phyloP scores from a whole-genome alignment of 2,329 filamentous ascomycete genomes.

The Dothistroma septosporum region DNA sequence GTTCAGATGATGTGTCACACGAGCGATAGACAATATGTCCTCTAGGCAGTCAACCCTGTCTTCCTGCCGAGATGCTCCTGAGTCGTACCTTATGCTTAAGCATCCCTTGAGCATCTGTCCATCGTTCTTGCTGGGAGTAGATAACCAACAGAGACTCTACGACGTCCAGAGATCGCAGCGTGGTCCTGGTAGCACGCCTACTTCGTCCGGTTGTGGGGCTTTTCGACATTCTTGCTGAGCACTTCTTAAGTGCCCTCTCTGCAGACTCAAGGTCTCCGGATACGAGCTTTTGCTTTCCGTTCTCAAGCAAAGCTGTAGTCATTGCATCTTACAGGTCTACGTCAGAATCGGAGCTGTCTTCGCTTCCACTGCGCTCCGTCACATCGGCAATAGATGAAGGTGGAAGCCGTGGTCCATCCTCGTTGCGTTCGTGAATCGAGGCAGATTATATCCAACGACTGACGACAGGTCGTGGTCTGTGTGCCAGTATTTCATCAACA shows the following conservation, averaged over 20 bases:
- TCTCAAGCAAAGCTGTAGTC: neutral
- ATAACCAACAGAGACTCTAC: too few relatives aligned
- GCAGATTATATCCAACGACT: neutral
- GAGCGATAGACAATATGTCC: too few relatives aligned
- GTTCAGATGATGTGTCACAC: too few relatives aligned
- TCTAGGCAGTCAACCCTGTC: too few relatives aligned
- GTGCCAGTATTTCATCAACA: too few relatives aligned
- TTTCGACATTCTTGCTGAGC: neutral
- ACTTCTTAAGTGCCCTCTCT: conserved; percentile 1
- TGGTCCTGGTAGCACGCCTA: too few relatives aligned
- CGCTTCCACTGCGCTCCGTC: neutral
- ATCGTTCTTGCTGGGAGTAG: too few relatives aligned
- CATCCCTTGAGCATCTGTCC: too few relatives aligned
- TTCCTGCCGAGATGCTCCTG: too few relatives aligned
- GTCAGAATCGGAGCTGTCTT: neutral
- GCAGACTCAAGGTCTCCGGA: neutral
- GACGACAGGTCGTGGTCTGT: too few relatives aligned
- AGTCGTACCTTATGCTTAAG: too few relatives aligned
- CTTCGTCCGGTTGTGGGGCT: neutral
- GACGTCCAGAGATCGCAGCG: too few relatives aligned
- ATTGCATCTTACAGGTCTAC: conserved; percentile 3
- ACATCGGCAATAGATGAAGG: conserved; percentile 1
- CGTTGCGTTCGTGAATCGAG: neutral
- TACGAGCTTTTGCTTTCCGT: conserved; percentile 4
- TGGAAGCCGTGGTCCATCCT: neutral